These are phyloP conservation scores for Dryas octopetala DNA, from an alignment of 306 rosid species.

Conservation along the genomic window DNA sequence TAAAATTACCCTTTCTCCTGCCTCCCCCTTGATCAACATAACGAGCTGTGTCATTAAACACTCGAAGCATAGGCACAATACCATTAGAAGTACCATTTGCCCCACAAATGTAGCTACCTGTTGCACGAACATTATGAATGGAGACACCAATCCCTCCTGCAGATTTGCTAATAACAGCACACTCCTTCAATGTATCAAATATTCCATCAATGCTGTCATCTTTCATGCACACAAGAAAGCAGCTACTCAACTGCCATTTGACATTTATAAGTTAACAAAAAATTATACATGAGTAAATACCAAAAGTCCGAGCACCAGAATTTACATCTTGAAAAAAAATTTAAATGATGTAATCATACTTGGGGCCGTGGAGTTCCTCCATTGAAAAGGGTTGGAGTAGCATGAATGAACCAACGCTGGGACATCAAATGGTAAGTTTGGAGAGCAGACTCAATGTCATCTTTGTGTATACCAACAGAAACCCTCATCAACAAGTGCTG, in stretches of 20 bases:
- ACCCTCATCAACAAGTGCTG: conserved; percentile 98
- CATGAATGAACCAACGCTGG: conserved; percentile 92
- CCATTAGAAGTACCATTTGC: conserved; percentile 95
- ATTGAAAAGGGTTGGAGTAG: conserved; percentile 91
- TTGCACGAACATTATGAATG: conserved; percentile 66
- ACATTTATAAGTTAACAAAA: background rate
- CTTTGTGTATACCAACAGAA: conserved; percentile 90
- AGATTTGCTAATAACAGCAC: conserved; percentile 89
- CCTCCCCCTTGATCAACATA: conserved; percentile 98
- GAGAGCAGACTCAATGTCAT: conserved; percentile 73
- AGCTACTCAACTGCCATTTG: conserved; percentile 78
- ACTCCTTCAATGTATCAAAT: conserved; percentile 82
- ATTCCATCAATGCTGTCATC: conserved; percentile 85
- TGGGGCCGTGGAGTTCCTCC: conserved; percentile 93
- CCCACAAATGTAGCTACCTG: conserved; percentile 84
- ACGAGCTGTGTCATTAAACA: conserved; percentile 90
- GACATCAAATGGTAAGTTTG: conserved; percentile 82
- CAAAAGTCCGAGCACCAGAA: background rate
- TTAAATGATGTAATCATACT: conserved; percentile 26
- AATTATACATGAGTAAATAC: background rate
- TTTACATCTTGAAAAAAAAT: background rate
- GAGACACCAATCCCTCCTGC: conserved; percentile 96
- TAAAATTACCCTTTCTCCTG: conserved; percentile 74
- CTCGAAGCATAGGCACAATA: conserved; percentile 74
- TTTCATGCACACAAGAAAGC: conserved; percentile 85